Evolutionary conservation across 2,329 filamentous ascomycete genomes (phyloP), one percentile per base, ranked within the genome.

Genomic region (Dothidotthia symphoricarpi): DNA sequence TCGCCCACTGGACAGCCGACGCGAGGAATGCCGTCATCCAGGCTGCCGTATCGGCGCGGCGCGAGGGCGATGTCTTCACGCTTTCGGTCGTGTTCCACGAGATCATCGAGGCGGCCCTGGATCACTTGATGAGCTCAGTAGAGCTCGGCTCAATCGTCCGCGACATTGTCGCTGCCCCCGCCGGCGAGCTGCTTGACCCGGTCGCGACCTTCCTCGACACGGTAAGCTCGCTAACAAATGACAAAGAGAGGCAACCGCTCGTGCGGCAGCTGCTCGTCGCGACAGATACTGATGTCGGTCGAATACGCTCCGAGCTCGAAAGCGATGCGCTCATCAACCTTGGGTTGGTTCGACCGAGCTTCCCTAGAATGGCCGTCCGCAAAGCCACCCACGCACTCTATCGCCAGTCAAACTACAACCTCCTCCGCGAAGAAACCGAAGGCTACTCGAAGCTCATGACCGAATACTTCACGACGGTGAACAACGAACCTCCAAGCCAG

Each of bases 361-460:
- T 97, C 64, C 75, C 79, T 40, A 84, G 84, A 51, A 81, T 93
- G 61, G 85, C 85, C 12, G 89, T 95, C 49, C 83, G 91, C 38
- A 89, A 94, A 59, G 86, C 90, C 32, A 98, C 93, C 6, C 95
- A 96, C 55, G 75, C 93, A 4, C 77, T 98, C 1, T 98, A 98
- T 66, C 85, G 90, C 43, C 93, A 97, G 68, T 88, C 91, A 11
- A 97, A 95, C 66, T 97, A 95, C 73, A 98, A 98, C 58, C 73
- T 98, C 6, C 74, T 98, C 14, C 83, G 93, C 29, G 93, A 98
- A 70, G 93, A 98, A 68, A 88, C 88, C 0, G 93, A 98, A 69
- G 93, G 94, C 27, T 98, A 95, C 63, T 90, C 93, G 0, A 98
- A 98, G 66, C 80, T 98, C 31, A 82, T 95, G 43, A 96, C 91